Conservation (phyloP, 1,284 basidiomycete genomes). For the Pisolithus thermaeus region DNA sequence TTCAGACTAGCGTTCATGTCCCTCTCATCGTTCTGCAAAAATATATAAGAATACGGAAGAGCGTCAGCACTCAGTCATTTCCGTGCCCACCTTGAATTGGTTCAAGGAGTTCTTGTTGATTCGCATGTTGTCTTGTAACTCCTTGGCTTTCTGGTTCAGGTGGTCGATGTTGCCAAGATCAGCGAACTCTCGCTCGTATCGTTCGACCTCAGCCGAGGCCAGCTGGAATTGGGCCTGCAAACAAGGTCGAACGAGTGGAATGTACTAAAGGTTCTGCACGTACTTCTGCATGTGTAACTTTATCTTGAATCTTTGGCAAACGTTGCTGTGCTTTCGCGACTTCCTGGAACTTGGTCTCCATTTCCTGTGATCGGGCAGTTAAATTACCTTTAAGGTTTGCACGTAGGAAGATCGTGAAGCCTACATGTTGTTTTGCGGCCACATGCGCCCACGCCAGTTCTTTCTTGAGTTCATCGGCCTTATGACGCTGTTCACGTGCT, state of each 20-base stretch:
- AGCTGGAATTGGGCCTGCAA: constrained; percentile 35
- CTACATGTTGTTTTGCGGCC: constrained; percentile 58
- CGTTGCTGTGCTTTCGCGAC: constrained; percentile 42
- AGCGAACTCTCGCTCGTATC: constrained; percentile 41
- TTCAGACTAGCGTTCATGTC: constrained; percentile 42
- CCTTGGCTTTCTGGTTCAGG: constrained; percentile 39
- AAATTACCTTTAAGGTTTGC: background rate
- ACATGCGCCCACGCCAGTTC: constrained; percentile 92
- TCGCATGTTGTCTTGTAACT: constrained; percentile 41
- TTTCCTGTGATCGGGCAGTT: constrained; percentile 33
- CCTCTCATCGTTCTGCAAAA: constrained; percentile 40
- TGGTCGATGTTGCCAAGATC: constrained; percentile 50
- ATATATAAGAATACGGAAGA: background rate
- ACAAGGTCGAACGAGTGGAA: background rate
- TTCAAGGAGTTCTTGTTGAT: constrained; percentile 41
- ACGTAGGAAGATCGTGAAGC: constrained; percentile 11
- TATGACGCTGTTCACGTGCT: constrained; percentile 66
- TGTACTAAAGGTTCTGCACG: constrained; percentile 7
- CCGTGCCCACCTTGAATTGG: constrained; percentile 39
- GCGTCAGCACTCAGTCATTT: background rate
- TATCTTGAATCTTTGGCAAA: constrained; percentile 47
- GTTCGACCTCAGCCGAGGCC: constrained; percentile 42
- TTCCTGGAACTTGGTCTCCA: constrained; percentile 47
- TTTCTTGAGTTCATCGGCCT: constrained; percentile 66
- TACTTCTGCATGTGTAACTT: constrained; percentile 44